Evolutionary conservation across 257 asterid genomes (phyloP).

Genomic region (Striga asiatica): DNA sequence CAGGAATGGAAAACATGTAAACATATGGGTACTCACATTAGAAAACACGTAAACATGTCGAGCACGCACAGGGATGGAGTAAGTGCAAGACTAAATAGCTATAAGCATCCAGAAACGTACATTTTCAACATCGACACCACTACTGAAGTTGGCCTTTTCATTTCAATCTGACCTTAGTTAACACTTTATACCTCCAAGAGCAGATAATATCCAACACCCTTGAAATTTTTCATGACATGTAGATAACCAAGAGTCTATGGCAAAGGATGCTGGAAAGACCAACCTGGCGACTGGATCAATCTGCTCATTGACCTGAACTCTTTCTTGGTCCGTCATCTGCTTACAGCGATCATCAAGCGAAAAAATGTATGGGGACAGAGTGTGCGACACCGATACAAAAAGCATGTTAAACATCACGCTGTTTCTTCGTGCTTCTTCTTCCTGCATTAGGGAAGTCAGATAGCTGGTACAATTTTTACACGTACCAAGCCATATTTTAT

Average conservation of each 20-base stretch:
- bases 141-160: neutral
- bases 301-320: constrained; percentile 43
- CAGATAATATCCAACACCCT: neutral
- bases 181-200: neutral
- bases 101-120: too few relatives aligned
- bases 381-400: constrained; percentile 72
- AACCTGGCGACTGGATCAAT: constrained; percentile 90
- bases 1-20: too few relatives aligned
- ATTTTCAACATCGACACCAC: too few relatives aligned
- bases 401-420: constrained; percentile 84
- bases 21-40: too few relatives aligned
- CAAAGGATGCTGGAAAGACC: constrained; percentile 21
- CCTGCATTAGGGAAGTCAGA: constrained; percentile 34
- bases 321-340: constrained; percentile 51
- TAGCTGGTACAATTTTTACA: constrained; percentile 1
- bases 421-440: constrained; percentile 85
- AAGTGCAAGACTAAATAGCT: too few relatives aligned
- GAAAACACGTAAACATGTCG: too few relatives aligned
- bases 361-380: constrained; percentile 78
- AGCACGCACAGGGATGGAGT: too few relatives aligned
- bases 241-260: neutral
- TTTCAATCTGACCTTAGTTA: neutral
- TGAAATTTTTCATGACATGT: neutral
- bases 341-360: constrained; percentile 87
- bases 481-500: constrained; percentile 6